phyloP scores from a whole-genome alignment of 768 basidiomycete species.

The Dentipellis fragilis region DNA sequence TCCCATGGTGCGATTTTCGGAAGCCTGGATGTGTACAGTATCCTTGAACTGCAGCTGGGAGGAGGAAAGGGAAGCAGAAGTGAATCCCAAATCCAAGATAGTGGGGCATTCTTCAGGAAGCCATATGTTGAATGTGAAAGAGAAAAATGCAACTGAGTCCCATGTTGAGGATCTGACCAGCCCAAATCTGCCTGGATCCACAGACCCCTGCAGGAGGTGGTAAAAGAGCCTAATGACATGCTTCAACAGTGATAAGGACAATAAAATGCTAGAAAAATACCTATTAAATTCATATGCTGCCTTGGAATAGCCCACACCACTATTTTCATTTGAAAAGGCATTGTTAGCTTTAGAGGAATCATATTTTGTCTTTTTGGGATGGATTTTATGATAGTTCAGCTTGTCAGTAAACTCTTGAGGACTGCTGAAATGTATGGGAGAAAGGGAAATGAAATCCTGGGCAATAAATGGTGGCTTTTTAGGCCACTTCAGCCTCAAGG shows the following conservation, averaged over 20 bases:
- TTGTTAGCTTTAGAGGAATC: conserved; percentile 12
- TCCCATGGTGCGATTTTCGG: conserved; percentile 6
- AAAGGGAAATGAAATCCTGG: conserved; percentile 10
- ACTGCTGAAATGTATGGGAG: conserved; percentile 9
- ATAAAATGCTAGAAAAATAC: conserved; percentile 2
- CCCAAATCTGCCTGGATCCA: conserved; percentile 4
- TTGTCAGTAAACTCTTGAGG: conserved; percentile 3
- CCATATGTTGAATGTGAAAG: conserved; percentile 11
- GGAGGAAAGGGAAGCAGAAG: neutral
- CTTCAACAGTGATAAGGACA: neutral
- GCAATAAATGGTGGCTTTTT: neutral
- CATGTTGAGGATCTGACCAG: conserved; percentile 3
- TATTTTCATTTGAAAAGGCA: neutral
- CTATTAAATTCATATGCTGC: conserved; percentile 10
- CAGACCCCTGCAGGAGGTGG: conserved; percentile 4
- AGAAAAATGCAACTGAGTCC: conserved; percentile 1
- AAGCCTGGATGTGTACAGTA: conserved; percentile 6
- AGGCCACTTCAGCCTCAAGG: neutral
- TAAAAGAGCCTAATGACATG: conserved; percentile 3
- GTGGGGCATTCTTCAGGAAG: conserved; percentile 3
- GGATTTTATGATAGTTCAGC: conserved; percentile 5
- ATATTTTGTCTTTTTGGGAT: conserved; percentile 1
- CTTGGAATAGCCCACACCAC: conserved; percentile 1
- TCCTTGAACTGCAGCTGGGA: neutral
- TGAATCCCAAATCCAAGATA: conserved; percentile 12